Conservation (phyloP, 495 filamentous ascomycete species). For the Lindgomyces ingoldianus region DNA sequence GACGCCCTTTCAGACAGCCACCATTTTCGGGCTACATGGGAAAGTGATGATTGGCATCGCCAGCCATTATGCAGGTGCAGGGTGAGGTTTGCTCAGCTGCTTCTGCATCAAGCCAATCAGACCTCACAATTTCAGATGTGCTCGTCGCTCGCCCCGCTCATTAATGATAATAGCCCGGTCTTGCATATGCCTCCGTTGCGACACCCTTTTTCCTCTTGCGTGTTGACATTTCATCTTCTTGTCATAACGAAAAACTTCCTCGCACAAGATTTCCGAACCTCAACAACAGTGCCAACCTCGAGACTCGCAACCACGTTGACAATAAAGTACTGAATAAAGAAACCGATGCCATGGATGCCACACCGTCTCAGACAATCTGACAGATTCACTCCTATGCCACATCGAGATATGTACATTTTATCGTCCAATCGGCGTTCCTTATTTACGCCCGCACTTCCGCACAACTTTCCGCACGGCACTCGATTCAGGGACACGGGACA, state of each 20-base stretch:
- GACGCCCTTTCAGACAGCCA: slow-evolving; percentile 19
- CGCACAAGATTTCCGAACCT: too few relatives aligned
- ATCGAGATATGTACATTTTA: too few relatives aligned
- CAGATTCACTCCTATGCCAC: neutral
- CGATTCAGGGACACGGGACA: neutral
- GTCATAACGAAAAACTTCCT: too few relatives aligned
- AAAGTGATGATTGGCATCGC: neutral
- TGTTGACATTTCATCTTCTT: too few relatives aligned
- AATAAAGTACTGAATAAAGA: too few relatives aligned
- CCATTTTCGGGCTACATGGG: neutral
- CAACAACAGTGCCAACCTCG: too few relatives aligned
- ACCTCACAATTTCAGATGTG: neutral
- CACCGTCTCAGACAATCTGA: neutral
- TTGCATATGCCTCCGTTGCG: too few relatives aligned
- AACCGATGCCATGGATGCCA: too few relatives aligned
- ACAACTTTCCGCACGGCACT: too few relatives aligned
- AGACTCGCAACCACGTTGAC: neutral
- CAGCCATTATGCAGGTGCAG: neutral
- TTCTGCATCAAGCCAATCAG: neutral
- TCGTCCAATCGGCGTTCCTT: neutral
- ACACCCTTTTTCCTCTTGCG: too few relatives aligned
- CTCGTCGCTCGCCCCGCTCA: too few relatives aligned
- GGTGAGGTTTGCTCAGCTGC: neutral
- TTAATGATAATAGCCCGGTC: too few relatives aligned
- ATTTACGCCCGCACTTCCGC: neutral